Evolutionary conservation across 768 basidiomycete genomes (phyloP).

Genomic region (Tulasnella sp.): DNA sequence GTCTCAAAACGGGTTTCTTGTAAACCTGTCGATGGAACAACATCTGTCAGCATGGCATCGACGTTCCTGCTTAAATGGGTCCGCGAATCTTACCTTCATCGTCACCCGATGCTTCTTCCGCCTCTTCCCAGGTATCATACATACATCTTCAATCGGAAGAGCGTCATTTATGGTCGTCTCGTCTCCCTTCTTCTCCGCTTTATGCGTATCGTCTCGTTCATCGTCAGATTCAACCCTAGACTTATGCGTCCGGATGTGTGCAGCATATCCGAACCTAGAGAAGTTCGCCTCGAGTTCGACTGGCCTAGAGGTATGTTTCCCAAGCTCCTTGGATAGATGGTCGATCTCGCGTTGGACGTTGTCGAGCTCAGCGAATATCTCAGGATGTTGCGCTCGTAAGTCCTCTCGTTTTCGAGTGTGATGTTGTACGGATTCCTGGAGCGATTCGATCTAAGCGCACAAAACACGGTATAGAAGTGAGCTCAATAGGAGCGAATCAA

Average conservation of each 20-base stretch:
- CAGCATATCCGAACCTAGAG: conserved; percentile 4
- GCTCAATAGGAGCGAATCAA: not conserved
- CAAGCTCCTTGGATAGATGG: not conserved
- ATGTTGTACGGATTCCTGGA: not conserved
- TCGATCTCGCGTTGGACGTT: not conserved
- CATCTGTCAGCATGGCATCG: no score
- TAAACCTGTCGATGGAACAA: not conserved
- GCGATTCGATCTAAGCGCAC: not conserved
- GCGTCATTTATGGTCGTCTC: not conserved
- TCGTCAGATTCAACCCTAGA: not conserved
- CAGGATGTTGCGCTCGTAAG: not conserved
- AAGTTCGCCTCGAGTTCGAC: conserved; percentile 11
- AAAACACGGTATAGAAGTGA: not conserved
- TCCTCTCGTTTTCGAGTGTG: not conserved
- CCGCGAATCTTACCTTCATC: not conserved
- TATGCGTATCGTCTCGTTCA: not conserved
- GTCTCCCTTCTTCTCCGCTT: not conserved
- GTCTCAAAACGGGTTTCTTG: not conserved
- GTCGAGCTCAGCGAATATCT: not conserved
- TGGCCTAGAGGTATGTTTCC: not conserved
- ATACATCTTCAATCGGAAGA: not conserved
- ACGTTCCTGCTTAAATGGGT: no score
- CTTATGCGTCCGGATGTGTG: conserved; percentile 1
- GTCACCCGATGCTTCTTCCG: not conserved
- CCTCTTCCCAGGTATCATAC: not conserved